Evolutionary conservation across 345 rosid species (phyloP).

Genomic region (Excoecaria cochinchinensis): DNA sequence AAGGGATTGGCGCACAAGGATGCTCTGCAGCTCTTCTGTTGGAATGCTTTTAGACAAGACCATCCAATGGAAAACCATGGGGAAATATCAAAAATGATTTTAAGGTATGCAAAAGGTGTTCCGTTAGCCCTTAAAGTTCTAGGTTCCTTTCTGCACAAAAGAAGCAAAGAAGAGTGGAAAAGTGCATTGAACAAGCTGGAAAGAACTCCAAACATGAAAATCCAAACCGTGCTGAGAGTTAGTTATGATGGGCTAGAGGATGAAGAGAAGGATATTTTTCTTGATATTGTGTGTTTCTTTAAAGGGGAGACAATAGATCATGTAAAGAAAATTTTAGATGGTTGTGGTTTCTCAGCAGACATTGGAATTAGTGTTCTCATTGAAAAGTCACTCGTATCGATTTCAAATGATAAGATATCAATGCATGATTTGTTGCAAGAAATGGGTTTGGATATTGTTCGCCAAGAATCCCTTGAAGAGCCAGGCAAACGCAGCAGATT

Average conservation of each 20-base stretch:
- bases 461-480: conserved; percentile 13
- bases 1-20: neutral
- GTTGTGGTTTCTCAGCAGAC: conserved; percentile 8
- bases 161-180: conserved; percentile 10
- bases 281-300: conserved; percentile 25
- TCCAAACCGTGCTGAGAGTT: conserved; percentile 8
- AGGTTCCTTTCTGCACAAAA: conserved; percentile 14
- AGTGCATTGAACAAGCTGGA: conserved; percentile 9
- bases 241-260: conserved; percentile 18
- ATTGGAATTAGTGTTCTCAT: conserved; percentile 14
- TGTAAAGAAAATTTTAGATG: neutral
- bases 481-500: conserved; percentile 22
- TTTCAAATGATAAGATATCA: neutral
- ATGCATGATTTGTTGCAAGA: conserved; percentile 21
- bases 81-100: conserved; percentile 1
- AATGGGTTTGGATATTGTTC: conserved; percentile 16
- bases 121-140: conserved; percentile 21
- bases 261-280: conserved; percentile 20
- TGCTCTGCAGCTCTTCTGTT: conserved; percentile 11
- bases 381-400: conserved; percentile 7
- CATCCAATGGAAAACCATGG: neutral
- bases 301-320: neutral
- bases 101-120: conserved; percentile 7
- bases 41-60: conserved; percentile 15
- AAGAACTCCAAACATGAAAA: neutral